Percentiles rank a stretch among this genome's conserved stretches.
Evolutionary conservation across 1,284 basidiomycete species (phyloP).

Genomic region (Sporisorium graminicola): DNA sequence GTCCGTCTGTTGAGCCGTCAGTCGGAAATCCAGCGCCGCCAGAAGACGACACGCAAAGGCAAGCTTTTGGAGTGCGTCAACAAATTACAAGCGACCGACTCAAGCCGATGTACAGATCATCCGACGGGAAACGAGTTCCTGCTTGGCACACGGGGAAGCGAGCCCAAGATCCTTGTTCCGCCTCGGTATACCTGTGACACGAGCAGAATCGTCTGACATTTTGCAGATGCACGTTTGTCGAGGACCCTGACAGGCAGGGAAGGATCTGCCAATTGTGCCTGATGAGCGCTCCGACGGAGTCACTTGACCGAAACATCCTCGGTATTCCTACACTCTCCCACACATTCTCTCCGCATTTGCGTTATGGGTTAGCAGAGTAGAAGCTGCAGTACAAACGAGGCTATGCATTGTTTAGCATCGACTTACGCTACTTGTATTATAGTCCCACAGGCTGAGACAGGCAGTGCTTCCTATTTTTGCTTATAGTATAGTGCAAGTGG

Average conservation of each 20-base stretch:
- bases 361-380: background rate
- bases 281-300: slow-evolving; percentile 1
- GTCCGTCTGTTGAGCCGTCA: background rate
- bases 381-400: background rate
- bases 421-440: background rate
- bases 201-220: background rate
- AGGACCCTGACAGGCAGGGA: background rate
- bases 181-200: too few relatives aligned
- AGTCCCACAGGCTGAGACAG: background rate
- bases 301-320: background rate
- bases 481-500: too few relatives aligned
- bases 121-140: background rate
- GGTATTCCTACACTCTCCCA: background rate
- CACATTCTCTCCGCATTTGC: slow-evolving; percentile 1
- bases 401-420: background rate
- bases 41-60: background rate
- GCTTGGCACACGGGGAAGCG: background rate
- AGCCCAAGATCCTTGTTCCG: background rate
- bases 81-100: background rate
- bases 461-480: background rate
- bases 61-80: background rate
- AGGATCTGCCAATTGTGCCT: background rate
- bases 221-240: background rate
- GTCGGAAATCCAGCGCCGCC: background rate
- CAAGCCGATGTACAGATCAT: too few relatives aligned